These are phyloP conservation scores for Farysia itapuensis DNA, from an alignment of 1,284 basidiomycete species.

Conservation along the genomic window DNA sequence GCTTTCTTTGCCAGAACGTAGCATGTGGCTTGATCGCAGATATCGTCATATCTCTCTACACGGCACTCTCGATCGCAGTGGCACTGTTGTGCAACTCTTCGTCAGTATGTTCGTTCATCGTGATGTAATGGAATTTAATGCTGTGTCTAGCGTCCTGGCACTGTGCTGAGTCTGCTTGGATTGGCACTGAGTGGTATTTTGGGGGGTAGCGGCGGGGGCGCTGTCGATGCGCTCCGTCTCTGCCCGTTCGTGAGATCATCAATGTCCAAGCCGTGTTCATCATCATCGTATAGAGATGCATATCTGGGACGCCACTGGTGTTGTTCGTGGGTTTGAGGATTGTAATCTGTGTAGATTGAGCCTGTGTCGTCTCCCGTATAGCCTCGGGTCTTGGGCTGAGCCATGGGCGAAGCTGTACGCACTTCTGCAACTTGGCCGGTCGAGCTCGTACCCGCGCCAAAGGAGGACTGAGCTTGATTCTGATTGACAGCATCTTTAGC, in stretches of 20 bases:
- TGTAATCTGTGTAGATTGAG: neutral
- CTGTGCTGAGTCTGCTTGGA: no score
- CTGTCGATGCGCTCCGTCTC: neutral
- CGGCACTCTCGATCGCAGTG: no score
- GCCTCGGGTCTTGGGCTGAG: neutral
- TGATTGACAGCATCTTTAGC: conserved; percentile 25
- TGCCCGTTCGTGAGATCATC: neutral
- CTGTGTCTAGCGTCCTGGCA: no score
- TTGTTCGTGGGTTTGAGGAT: neutral
- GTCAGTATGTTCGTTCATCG: no score
- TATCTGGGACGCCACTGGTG: conserved; percentile 14
- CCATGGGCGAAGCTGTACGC: neutral
- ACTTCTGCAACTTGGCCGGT: neutral
- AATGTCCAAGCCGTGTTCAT: no score
- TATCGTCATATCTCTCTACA: no score
- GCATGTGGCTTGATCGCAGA: no score
- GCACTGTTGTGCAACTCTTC: no score
- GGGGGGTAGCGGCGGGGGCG: conserved; percentile 21
- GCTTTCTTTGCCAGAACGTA: no score
- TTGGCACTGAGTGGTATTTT: conserved; percentile 25
- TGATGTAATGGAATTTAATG: no score
- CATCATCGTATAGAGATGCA: conserved; percentile 23
- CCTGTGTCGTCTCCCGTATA: neutral
- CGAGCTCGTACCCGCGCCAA: neutral
- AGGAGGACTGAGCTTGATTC: conserved; percentile 1